Base-by-base conservation (phyloP, 2,329 filamentous ascomycete genomes). In the Ascomycota sp. region DNA sequence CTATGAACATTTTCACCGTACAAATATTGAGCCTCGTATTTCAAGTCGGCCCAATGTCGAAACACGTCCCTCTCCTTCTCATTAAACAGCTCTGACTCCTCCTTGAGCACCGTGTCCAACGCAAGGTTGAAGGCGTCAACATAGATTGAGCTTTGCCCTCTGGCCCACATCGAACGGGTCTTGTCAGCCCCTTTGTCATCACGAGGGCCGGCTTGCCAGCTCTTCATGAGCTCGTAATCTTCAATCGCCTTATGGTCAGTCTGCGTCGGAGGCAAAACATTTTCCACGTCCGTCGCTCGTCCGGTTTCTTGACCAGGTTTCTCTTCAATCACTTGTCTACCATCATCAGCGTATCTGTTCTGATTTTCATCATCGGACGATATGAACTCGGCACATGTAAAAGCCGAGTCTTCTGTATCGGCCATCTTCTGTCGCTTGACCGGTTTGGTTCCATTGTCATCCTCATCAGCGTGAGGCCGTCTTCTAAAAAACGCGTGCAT, bases 121-220 rank as follows among this genome's bases (percentile, higher is more conserved):
- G 86, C 82, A 10, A 95, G 61, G 47, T 92, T 92, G 61, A 98
- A 98, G 1, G 89, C 89, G 55, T 98, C 89, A 12, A 93, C 82
- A 46, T 98, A 98, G 36, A 98, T 81, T 1, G 84, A 95, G 46
- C 75, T 91, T 49, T 72, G 74, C 0, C 82, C 81, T 45, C 65
- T 71, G 5, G 72, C 55, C 81, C 81, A 92, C 38, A 38, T 33
- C 5, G 49, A 43, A 5, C 39, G 47, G 40, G 36, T 50, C 40
- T 64, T 61, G 6, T 60, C 47, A 7, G 59, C 48, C 8, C 56
- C 48, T 4, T 53, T 52, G 35, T 61, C 46, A 7, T 49, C 46
- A n/a, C 47, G 44, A 2, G 43, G 42, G 31, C 50, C 46, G 4
- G 38, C 36, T 38, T 70, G 66, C 13, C 67, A 72, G 25, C 66